Percentiles rank a stretch among this genome's conserved stretches.
Evolutionary conservation across 768 basidiomycete genomes (phyloP).

Genomic region (Hemileccinum impolitum): DNA sequence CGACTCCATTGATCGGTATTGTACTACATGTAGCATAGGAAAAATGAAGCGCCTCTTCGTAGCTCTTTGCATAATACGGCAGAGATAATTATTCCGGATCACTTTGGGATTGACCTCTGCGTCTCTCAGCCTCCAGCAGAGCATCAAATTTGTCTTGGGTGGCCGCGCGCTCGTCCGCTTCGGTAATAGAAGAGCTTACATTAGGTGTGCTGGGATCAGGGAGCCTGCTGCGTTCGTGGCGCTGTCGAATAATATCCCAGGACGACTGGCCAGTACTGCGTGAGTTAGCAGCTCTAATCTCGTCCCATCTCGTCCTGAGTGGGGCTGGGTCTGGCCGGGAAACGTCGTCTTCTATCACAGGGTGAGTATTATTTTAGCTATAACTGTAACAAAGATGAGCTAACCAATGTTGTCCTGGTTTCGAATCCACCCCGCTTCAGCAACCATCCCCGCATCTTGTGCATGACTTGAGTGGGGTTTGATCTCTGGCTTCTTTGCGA

Average conservation of each 20-base stretch:
- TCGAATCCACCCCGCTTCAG: slow-evolving; percentile 18
- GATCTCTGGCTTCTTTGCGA: slow-evolving; percentile 16
- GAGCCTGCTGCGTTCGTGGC: slow-evolving; percentile 39
- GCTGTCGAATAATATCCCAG: slow-evolving; percentile 68
- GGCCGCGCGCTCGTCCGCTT: slow-evolving; percentile 33
- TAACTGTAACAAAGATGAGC: neutral
- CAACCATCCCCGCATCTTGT: slow-evolving; percentile 4
- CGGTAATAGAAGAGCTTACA: slow-evolving; percentile 7
- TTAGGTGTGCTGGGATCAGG: slow-evolving; percentile 9
- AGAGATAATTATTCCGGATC: slow-evolving; percentile 3
- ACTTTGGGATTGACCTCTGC: slow-evolving; percentile 25
- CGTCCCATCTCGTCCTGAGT: slow-evolving; percentile 54
- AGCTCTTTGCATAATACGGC: neutral
- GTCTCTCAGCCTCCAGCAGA: slow-evolving; percentile 56
- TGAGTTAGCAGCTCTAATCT: slow-evolving; percentile 56
- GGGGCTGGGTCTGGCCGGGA: slow-evolving; percentile 7
- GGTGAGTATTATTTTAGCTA: neutral
- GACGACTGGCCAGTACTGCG: slow-evolving; percentile 45
- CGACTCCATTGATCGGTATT: slow-evolving; percentile 6
- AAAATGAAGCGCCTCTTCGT: neutral
- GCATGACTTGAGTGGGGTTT: neutral
- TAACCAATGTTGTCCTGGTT: slow-evolving; percentile 13
- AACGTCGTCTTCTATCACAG: slow-evolving; percentile 2
- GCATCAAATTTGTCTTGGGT: slow-evolving; percentile 61
- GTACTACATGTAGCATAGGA: slow-evolving; percentile 2